Percentiles rank a stretch among this genome's conserved stretches.
Conservation (phyloP, 2,329 filamentous ascomycete genomes). For the Colletotrichum shisoi region DNA sequence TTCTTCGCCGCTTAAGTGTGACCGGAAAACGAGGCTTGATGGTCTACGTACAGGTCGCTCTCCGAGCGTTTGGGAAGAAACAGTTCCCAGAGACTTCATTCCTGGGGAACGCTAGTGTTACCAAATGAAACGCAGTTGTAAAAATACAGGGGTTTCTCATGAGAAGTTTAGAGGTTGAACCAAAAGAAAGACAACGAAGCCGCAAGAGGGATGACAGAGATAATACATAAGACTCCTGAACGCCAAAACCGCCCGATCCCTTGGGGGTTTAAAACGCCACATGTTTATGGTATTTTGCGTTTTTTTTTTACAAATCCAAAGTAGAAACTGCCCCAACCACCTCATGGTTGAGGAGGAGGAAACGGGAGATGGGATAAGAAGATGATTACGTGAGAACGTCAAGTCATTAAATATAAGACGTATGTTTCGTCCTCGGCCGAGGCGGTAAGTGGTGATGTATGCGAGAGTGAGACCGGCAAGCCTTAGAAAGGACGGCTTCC, state of each 20-base stretch:
- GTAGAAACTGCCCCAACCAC: neutral
- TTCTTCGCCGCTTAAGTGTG: constrained; percentile 2
- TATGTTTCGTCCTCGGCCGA: constrained; percentile 20
- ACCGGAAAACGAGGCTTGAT: neutral
- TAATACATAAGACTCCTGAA: constrained; percentile 29
- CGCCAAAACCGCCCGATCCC: constrained; percentile 16
- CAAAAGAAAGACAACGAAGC: constrained; percentile 16
- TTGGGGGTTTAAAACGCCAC: constrained; percentile 10
- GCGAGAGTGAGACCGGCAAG: neutral
- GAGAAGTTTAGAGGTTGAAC: constrained; percentile 25
- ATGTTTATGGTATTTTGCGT: constrained; percentile 37
- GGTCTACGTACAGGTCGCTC: neutral
- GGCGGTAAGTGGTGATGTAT: constrained; percentile 4
- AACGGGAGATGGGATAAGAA: neutral
- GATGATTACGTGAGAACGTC: constrained; percentile 29
- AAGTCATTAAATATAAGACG: constrained; percentile 43
- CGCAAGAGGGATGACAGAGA: constrained; percentile 5
- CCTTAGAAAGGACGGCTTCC: constrained; percentile 51
- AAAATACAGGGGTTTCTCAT: constrained; percentile 47
- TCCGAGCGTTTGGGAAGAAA: neutral
- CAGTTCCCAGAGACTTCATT: neutral
- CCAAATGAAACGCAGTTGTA: constrained; percentile 43
- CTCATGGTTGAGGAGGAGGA: neutral
- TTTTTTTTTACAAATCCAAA: constrained; percentile 13
- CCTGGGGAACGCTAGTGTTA: constrained; percentile 3